phyloP scores from a whole-genome alignment of 2,329 filamentous ascomycete genomes.

The Nemania serpens region DNA sequence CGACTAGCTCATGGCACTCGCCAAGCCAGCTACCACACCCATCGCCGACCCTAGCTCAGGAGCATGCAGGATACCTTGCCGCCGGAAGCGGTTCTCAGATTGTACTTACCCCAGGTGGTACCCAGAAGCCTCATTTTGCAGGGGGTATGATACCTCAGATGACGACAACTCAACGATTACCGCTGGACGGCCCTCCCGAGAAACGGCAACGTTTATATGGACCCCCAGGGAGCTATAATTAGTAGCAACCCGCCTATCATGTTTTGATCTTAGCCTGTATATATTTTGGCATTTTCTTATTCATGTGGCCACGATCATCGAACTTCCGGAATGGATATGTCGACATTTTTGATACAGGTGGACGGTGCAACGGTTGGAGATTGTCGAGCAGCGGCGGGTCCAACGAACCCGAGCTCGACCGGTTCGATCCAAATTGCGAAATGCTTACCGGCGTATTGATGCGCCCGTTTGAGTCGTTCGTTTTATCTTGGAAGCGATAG shows the following conservation, averaged over 20 bases:
- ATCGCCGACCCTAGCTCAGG: slow-evolving; percentile 53
- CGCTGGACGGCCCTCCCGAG: slow-evolving; percentile 51
- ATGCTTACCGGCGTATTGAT: not conserved
- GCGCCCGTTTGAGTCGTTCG: slow-evolving; percentile 5
- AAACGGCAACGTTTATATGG: slow-evolving; percentile 59
- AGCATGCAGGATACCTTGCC: slow-evolving; percentile 50
- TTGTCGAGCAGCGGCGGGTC: slow-evolving; percentile 6
- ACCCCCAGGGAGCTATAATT: slow-evolving; percentile 48
- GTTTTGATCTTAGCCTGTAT: slow-evolving; percentile 35
- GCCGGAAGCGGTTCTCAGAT: slow-evolving; percentile 48
- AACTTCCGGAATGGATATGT: slow-evolving; percentile 5
- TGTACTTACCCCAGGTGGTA: slow-evolving; percentile 46
- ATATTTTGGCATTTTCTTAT: slow-evolving; percentile 30
- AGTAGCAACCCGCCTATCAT: slow-evolving; percentile 30
- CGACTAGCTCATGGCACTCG: slow-evolving; percentile 55
- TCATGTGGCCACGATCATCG: slow-evolving; percentile 3
- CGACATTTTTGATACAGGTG: slow-evolving; percentile 5
- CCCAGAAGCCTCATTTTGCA: slow-evolving; percentile 43
- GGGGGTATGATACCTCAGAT: slow-evolving; percentile 48
- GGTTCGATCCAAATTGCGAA: slow-evolving; percentile 12
- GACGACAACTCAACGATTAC: slow-evolving; percentile 40
- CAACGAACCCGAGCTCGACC: not conserved
- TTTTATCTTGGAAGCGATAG: slow-evolving; percentile 17
- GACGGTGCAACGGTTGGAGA: slow-evolving; percentile 2
- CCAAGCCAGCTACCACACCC: slow-evolving; percentile 57